Evolutionary conservation across 768 basidiomycete genomes (phyloP), one percentile per base, ranked within the genome.

Genomic region (Lentinula sp.): DNA sequence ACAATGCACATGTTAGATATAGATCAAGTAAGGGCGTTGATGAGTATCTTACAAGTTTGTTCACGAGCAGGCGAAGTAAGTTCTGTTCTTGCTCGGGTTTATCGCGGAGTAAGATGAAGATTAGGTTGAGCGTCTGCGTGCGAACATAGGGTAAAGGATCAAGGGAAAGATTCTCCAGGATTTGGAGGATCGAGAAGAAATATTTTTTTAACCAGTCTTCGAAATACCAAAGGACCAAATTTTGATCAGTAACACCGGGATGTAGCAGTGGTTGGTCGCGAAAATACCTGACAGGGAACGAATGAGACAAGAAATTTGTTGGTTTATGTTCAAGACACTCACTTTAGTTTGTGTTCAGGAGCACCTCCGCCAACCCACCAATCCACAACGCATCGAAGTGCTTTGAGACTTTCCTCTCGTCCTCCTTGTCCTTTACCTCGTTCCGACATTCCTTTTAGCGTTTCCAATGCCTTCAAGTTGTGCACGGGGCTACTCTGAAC

Each of bases 81-180:
- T 99, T 99, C 68, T 98, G 94, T 70, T 98, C 97, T 71, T 99
- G 97, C 71, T 99, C 97, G 0, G 96, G 94, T 67, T 94, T 95
- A 62, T 89, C 90, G 36, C 85, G 83, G 10, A 99, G 84, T 4
- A 98, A 84, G 33, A 85, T 87, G 71, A 82, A 85, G 39, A 95
- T 85, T 41, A 95, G 80, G 28, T 81, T 82, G 59, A 97, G 80
- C 0, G 90, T 80, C 73, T 96, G 95, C 0, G 83, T 95, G 41
- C 95, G 87, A 60, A 97, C 88, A 66, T 95, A 98, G 2, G 87
- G 81, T 3, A 98, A 80, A 0, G 92, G 86, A 70, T 98, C 95
- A 58, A 91, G 79, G 0, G 91, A 88, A 53, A 95, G 80, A 41
- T 35, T 49, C 36, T 99, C 96, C 16, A 98, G 84, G 42, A 91